Evolutionary conservation across 1,284 basidiomycete genomes (phyloP).

Genomic region (Malassezia nana): DNA sequence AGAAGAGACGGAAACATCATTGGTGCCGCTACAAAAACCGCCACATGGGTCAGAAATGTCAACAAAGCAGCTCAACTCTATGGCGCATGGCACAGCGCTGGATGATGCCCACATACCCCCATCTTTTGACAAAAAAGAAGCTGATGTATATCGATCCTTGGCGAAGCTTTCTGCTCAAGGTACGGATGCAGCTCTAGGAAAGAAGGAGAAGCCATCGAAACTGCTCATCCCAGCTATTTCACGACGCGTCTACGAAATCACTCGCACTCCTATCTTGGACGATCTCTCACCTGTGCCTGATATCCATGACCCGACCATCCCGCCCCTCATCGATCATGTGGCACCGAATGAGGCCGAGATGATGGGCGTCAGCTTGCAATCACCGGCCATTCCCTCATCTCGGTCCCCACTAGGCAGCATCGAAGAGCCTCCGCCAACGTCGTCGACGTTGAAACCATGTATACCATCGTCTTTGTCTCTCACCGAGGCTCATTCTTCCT

Average conservation of each 20-base stretch:
- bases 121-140: neutral
- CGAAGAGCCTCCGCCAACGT: neutral
- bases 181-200: neutral
- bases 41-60: neutral
- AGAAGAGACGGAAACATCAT: neutral
- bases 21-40: neutral
- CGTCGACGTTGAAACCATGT: neutral
- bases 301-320: neutral
- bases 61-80: neutral
- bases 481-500: neutral
- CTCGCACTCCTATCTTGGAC: neutral
- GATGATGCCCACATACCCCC: neutral
- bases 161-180: neutral
- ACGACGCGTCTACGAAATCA: neutral
- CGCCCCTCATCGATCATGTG: neutral
- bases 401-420: neutral
- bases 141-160: neutral
- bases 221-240: neutral
- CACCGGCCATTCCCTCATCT: neutral
- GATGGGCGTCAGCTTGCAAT: slow-evolving; percentile 3
- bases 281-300: neutral
- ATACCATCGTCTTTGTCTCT: neutral
- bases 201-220: neutral
- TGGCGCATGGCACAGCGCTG: neutral
- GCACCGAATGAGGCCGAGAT: neutral